phyloP scores from a whole-genome alignment of 305 asterid species.

The Fraxinus greggii region DNA sequence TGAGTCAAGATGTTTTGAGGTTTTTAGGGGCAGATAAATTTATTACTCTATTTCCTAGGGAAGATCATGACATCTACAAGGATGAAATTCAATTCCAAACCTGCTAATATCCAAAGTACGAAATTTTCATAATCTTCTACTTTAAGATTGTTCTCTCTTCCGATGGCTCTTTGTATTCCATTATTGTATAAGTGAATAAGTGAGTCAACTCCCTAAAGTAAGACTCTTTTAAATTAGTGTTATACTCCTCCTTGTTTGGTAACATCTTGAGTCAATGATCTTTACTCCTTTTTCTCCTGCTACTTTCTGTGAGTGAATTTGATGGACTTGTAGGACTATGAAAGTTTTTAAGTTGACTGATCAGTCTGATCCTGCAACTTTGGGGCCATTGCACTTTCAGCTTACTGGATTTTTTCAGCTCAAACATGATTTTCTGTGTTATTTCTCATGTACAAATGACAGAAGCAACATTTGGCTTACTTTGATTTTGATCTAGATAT shows the following conservation, averaged over 20 bases:
- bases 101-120: conserved; percentile 4
- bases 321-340: conserved; percentile 11
- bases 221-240: not conserved
- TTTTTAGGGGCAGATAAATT: conserved; percentile 6
- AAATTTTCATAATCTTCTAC: not conserved
- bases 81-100: not conserved
- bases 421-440: conserved; percentile 12
- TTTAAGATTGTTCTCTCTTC: conserved; percentile 1
- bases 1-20: not conserved
- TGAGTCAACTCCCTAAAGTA: conserved; percentile 7
- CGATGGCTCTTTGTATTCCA: conserved; percentile 4
- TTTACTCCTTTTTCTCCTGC: conserved; percentile 12
- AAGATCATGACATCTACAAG: not conserved
- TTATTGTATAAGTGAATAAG: not conserved
- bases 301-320: conserved; percentile 19
- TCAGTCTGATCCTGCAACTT: conserved; percentile 1
- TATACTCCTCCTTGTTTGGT: conserved; percentile 5
- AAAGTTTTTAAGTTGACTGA: conserved; percentile 5
- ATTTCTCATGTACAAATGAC: conserved; percentile 9
- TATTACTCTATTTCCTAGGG: not conserved
- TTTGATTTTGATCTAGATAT: conserved; percentile 11
- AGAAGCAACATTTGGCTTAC: conserved; percentile 17
- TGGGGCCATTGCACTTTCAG: conserved; percentile 14
- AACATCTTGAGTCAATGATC: conserved; percentile 7
- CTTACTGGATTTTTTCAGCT: conserved; percentile 8